These are phyloP conservation scores for Monilinia vaccinii-corymbosi DNA, from an alignment of 2,329 filamentous ascomycete genomes.

Conservation along the genomic window DNA sequence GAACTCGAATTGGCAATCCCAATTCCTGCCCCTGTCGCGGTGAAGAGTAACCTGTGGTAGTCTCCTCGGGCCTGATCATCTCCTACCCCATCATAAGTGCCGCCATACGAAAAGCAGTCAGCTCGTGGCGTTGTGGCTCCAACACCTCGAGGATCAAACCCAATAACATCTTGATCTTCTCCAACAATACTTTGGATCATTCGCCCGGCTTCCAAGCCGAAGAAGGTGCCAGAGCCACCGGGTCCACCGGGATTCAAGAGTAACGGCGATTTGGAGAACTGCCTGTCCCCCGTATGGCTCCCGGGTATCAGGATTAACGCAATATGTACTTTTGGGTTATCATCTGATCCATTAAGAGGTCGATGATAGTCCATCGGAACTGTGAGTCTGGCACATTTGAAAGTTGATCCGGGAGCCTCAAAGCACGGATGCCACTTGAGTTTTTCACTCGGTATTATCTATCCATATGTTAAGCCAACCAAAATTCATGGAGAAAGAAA, in stretches of 20 bases:
- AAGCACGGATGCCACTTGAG: conserved; percentile 38
- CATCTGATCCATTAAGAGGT: conserved; percentile 30
- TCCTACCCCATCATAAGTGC: conserved; percentile 3
- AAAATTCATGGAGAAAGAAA: background rate
- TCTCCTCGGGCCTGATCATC: conserved; percentile 35
- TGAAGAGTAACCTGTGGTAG: conserved; percentile 19
- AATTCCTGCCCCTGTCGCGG: conserved; percentile 16
- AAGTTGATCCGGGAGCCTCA: conserved; percentile 9
- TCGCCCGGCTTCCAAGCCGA: conserved; percentile 25
- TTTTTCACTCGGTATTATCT: conserved; percentile 38
- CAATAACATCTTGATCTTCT: conserved; percentile 35
- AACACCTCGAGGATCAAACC: conserved; percentile 42
- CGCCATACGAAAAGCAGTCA: conserved; percentile 41
- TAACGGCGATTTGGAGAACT: conserved; percentile 33
- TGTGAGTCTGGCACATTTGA: conserved; percentile 37
- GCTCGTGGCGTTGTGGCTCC: conserved; percentile 41
- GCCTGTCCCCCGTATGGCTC: conserved; percentile 14
- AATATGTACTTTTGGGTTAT: conserved; percentile 25
- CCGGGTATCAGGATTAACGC: conserved; percentile 22
- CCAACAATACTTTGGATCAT: conserved; percentile 33
- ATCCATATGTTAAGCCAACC: background rate
- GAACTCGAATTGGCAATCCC: conserved; percentile 39
- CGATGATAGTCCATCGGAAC: conserved; percentile 40
- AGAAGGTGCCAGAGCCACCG: conserved; percentile 34
- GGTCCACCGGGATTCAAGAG: conserved; percentile 40